Conservation (phyloP, 176 grass and related monocot genomes). For the Oryza officinalis region DNA sequence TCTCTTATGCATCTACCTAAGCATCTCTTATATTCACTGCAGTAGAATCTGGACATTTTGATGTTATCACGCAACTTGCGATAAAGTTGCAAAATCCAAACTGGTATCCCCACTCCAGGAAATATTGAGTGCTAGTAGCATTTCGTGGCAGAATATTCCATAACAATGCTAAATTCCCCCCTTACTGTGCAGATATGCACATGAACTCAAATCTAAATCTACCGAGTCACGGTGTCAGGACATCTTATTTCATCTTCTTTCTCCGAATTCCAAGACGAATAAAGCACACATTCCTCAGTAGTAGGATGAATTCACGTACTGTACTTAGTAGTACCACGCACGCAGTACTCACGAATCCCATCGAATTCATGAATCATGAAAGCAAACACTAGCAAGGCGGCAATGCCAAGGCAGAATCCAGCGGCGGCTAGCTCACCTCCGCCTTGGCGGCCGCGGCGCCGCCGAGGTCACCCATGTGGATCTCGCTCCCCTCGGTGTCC, state of each 20-base stretch:
- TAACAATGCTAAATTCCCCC: background rate
- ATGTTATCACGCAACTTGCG: too few relatives aligned
- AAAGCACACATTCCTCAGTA: background rate
- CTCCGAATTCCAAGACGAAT: background rate
- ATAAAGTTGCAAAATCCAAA: background rate
- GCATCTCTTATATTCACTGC: background rate
- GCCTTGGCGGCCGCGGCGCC: constrained; percentile 77
- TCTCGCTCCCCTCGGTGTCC: constrained; percentile 98
- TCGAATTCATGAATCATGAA: background rate
- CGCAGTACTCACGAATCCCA: background rate
- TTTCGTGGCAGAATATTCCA: background rate
- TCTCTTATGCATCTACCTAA: background rate
- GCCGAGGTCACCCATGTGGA: constrained; percentile 96
- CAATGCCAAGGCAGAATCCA: background rate
- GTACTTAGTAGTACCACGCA: background rate
- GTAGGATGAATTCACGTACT: background rate
- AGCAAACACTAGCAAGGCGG: background rate
- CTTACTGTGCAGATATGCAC: background rate
- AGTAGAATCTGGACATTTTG: background rate
- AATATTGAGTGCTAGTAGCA: background rate
- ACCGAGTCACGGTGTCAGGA: background rate
- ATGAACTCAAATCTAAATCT: constrained; percentile 12
- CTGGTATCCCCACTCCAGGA: background rate
- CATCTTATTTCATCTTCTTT: background rate
- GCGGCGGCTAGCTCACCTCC: constrained; percentile 49